These are phyloP conservation scores for Akanthomyces uredinophilus DNA, from an alignment of 2,329 filamentous ascomycete species.

Conservation along the genomic window DNA sequence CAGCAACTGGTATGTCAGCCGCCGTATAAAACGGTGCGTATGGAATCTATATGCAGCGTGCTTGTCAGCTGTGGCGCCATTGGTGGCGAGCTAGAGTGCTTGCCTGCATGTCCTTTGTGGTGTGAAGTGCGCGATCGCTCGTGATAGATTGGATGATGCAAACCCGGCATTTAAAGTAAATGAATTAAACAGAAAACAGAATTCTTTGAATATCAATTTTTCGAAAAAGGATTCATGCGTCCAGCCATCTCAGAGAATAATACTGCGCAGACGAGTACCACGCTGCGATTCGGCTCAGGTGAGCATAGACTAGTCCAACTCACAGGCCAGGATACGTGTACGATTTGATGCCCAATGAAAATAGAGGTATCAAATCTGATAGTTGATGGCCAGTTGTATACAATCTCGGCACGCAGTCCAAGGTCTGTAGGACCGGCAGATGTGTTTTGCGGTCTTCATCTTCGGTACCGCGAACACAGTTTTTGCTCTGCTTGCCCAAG, in stretches of 20 bases:
- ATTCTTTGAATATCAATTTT: background rate
- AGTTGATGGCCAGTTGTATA: background rate
- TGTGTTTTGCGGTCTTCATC: background rate
- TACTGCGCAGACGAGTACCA: background rate
- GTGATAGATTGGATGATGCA: background rate
- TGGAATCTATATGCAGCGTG: background rate
- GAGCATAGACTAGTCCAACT: slow-evolving; percentile 2
- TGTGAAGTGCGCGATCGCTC: background rate
- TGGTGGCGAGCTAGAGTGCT: background rate
- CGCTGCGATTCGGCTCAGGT: background rate
- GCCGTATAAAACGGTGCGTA: slow-evolving; percentile 5
- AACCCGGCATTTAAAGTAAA: background rate
- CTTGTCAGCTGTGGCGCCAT: background rate
- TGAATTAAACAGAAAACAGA: background rate
- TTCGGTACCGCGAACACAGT: background rate
- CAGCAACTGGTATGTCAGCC: too few species aligned
- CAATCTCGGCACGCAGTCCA: background rate
- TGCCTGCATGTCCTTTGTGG: background rate
- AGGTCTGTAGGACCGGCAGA: background rate
- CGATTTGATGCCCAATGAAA: slow-evolving; percentile 7
- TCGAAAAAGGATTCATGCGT: background rate
- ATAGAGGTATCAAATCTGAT: background rate
- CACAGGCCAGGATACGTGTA: background rate
- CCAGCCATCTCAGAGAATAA: background rate
- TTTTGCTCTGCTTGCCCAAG: background rate